Evolutionary conservation across 371 early-diverging fungal species (phyloP).

Genomic region (Spraguea lophii): DNA sequence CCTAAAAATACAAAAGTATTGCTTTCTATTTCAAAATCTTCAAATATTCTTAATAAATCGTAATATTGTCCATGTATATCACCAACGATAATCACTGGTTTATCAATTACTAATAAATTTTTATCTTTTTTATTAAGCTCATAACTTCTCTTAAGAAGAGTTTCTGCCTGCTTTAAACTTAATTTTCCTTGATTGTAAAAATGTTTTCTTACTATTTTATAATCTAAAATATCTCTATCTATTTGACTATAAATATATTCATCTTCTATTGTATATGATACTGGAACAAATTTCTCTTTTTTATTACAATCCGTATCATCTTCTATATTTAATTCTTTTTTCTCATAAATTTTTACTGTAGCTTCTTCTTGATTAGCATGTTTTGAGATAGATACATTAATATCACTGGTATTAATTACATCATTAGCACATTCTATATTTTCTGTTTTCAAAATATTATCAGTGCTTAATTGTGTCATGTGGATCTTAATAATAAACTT

Average conservation of each 20-base stretch:
- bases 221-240: not conserved
- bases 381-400: too few relatives aligned
- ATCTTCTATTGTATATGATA: not conserved
- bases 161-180: slow-evolving; percentile 61
- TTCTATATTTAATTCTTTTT: too few relatives aligned
- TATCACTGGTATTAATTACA: too few relatives aligned
- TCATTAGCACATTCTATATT: too few relatives aligned
- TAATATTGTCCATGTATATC: slow-evolving; percentile 45
- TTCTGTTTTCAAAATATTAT: too few relatives aligned
- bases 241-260: not conserved
- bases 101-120: slow-evolving; percentile 26
- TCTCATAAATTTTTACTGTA: too few relatives aligned
- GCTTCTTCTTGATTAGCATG: too few relatives aligned
- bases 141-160: slow-evolving; percentile 28
- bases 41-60: slow-evolving; percentile 35
- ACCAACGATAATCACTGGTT: slow-evolving; percentile 18
- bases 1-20: slow-evolving; percentile 67
- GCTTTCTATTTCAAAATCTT: slow-evolving; percentile 1
- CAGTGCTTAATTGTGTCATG: too few relatives aligned
- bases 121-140: slow-evolving; percentile 39
- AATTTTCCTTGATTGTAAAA: slow-evolving; percentile 68
- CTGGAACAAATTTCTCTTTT: too few relatives aligned
- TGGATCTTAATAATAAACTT: too few relatives aligned
- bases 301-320: too few relatives aligned
- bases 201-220: slow-evolving; percentile 41